Base-by-base conservation (phyloP, 257 asterid genomes). In the Solanum medicagineum region DNA sequence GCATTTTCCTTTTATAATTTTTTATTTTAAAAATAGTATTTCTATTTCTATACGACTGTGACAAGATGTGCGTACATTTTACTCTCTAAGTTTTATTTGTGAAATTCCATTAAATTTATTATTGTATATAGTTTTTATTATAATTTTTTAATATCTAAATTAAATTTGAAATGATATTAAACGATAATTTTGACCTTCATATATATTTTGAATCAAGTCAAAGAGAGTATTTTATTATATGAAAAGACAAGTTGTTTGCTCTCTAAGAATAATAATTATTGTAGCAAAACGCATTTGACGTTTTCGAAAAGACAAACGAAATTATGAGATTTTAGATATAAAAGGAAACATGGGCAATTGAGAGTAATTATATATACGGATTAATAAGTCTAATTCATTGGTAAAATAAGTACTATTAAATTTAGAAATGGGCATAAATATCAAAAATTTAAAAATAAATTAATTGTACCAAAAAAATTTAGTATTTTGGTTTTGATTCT, bases 141-240 rank as follows among this genome's bases (percentile, higher is more conserved):
- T 19, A 22, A 8, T 57, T 57, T 51, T 11, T 8, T 19, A 19
- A 7, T 19, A 3, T 57, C 0, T 57, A 57, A 57, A 55, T 55
- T 15, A 22, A 24, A 24, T 1, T 24, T 3, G 9, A 62, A 62
- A 22, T 1, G 10, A 11, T 11, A 11, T 62, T 22, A 29, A 62
- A 62, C 1, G 3, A 22, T 62, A 63, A 0, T 24, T 11, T 62
- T 12, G 14, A 0, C 12, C 10, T 8, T 1, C 0, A 4, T 62
- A 11, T 57, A 20, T n/a, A 8, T 1, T 24, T 63, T 0, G 0
- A 3, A 63, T 22, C 19, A 0, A 2, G 6, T 1, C 5, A 24
- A 62, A 3, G 24, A 2, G 24, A 24, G 12, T 11, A 62, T 24
- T 22, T 13, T 63, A 65, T 29, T 14, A 6, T 66, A 29, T 0